Evolutionary conservation across 768 basidiomycete species (phyloP), one percentile per base, ranked within the genome.

Genomic region (Phanerodontia chrysosporium): DNA sequence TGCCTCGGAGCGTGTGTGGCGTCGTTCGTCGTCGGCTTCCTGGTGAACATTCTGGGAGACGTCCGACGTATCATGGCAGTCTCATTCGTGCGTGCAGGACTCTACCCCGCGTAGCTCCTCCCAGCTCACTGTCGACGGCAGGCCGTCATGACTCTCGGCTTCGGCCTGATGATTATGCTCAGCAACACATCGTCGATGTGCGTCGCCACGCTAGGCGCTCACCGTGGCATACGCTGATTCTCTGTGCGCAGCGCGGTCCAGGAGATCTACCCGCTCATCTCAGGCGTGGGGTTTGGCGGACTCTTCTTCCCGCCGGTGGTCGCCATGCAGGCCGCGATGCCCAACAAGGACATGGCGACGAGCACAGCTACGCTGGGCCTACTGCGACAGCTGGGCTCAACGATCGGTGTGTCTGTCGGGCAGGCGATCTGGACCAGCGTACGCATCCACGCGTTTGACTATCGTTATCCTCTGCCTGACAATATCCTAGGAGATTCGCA

Each of bases 291-390:
- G 8, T 51, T 69, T 29, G 76, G 75, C 35, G 70, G 65, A 29
- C 55, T 77, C 55, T 76, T 75, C 66, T 73, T 53, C 9, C 52
- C 52, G 36, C 52, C 35, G 12, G 27, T 53, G 12, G 52, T 53
- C 5, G 74, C 65, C 25, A 45, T 80, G 7, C 79, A 80, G 55
- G 73, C 75, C 21, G 72, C 77, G 18, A 80, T 80, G 78, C 80
- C 79, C 25, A 14, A 72, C 16, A 71, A 69, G 25, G 76, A 78
- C 59, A 78, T 77, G 73, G 76, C 77, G 8, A 76, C 76, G 1
- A 72, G 69, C 32, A 78, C 80, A 2, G 72, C 71, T 0, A 69
- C 76, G 21, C 68, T 74, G 36, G 60, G 68, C 0, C 66, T 80
- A 18, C 25, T 51, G 18, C 57, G 62, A 22, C 64, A 61, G 16